phyloP scores from a whole-genome alignment of 805 yeast genomes.

The Candida awuae region DNA sequence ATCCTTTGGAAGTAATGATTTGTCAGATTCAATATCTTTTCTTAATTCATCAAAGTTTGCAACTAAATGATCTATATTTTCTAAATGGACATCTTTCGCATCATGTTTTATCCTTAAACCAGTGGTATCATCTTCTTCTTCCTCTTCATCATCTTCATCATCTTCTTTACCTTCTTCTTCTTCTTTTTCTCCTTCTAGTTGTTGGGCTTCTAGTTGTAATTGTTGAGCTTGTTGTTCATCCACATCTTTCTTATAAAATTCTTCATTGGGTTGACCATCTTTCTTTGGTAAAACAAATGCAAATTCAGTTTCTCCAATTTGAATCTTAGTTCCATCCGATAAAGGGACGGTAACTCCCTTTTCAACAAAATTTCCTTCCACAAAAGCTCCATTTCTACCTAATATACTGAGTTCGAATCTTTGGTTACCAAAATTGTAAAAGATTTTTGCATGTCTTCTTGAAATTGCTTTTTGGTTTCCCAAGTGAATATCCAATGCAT shows the following conservation, averaged over 20 bases:
- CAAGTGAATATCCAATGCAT: slow-evolving; percentile 84
- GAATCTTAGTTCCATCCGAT: slow-evolving; percentile 72
- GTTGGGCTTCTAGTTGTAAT: too few species aligned
- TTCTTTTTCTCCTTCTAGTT: too few species aligned
- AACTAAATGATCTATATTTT: slow-evolving; percentile 7
- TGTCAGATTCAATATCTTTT: slow-evolving; percentile 7
- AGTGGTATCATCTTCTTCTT: slow-evolving; percentile 1
- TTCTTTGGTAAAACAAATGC: slow-evolving; percentile 67
- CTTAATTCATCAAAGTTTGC: slow-evolving; percentile 9
- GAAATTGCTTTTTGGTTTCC: slow-evolving; percentile 92
- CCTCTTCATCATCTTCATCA: background rate
- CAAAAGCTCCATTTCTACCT: slow-evolving; percentile 96
- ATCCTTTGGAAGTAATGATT: background rate
- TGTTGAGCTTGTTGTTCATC: slow-evolving; percentile 1
- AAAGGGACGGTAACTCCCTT: slow-evolving; percentile 88
- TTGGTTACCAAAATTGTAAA: slow-evolving; percentile 94
- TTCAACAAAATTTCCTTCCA: slow-evolving; percentile 83
- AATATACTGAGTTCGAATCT: slow-evolving; percentile 84
- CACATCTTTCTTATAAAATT: too few species aligned
- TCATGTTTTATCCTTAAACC: too few species aligned
- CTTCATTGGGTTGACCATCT: too few species aligned
- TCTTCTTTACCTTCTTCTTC: background rate
- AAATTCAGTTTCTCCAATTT: slow-evolving; percentile 88
- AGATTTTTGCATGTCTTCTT: slow-evolving; percentile 89
- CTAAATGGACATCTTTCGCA: slow-evolving; percentile 4